A percentile compares a stretch with the other conserved stretches of the same genome.
Conservation (phyloP, 139 green algal species). For the Coelastrella sp. region DNA sequence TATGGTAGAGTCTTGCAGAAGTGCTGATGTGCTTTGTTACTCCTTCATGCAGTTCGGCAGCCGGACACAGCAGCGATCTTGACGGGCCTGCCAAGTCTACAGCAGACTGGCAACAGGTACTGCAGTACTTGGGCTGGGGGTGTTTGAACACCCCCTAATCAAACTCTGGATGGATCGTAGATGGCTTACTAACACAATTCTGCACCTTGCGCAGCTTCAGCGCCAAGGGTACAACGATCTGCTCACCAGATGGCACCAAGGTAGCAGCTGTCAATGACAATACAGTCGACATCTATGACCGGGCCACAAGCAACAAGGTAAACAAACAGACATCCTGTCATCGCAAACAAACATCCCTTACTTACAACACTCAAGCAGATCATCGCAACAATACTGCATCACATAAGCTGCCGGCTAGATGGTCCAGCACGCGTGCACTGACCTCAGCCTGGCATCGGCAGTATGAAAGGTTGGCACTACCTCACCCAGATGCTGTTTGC, state of each 20-base stretch:
- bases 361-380: too few relatives aligned
- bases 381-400: background rate
- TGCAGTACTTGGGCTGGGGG: background rate
- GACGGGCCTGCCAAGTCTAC: slow-evolving; percentile 7
- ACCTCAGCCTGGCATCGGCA: too few relatives aligned
- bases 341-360: background rate
- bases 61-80: slow-evolving; percentile 20
- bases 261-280: slow-evolving; percentile 44
- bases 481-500: too few relatives aligned
- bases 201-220: background rate
- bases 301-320: slow-evolving; percentile 41
- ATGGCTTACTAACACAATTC: background rate
- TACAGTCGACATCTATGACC: slow-evolving; percentile 51
- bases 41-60: slow-evolving; percentile 46
- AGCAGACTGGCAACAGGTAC: slow-evolving; percentile 8
- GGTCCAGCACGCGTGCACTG: too few relatives aligned
- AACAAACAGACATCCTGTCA: background rate
- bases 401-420: too few relatives aligned
- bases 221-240: slow-evolving; percentile 39
- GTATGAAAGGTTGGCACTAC: too few relatives aligned
- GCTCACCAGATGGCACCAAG: slow-evolving; percentile 51
- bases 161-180: too few relatives aligned
- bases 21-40: too few relatives aligned
- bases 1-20: too few relatives aligned
- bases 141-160: too few relatives aligned